Conservation (phyloP, 305 asterid genomes). For the Solanum hybrid region DNA sequence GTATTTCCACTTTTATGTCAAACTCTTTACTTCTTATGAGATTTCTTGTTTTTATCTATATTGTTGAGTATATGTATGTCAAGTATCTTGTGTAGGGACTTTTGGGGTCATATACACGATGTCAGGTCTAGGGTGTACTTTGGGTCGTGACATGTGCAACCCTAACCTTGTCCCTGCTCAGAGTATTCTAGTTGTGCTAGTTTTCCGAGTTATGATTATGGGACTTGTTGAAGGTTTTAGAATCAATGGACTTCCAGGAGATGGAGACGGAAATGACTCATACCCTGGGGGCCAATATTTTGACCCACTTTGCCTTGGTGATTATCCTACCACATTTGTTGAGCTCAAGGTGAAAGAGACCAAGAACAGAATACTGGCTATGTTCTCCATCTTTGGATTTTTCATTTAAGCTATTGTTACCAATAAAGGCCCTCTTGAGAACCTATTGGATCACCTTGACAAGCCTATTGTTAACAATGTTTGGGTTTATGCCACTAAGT, state of each 20-base stretch:
- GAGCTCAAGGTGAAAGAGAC: background rate
- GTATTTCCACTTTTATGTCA: background rate
- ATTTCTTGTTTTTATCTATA: background rate
- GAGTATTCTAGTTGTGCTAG: constrained; percentile 38
- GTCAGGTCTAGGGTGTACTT: background rate
- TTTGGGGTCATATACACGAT: background rate
- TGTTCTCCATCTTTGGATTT: background rate
- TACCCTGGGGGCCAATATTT: constrained; percentile 17
- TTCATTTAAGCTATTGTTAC: background rate
- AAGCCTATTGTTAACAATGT: background rate
- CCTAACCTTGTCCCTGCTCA: constrained; percentile 40
- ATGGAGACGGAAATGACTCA: constrained; percentile 8
- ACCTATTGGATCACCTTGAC: background rate
- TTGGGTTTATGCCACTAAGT: background rate
- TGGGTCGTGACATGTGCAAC: constrained; percentile 14
- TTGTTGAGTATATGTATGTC: background rate
- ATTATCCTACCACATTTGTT: background rate
- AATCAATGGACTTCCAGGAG: background rate
- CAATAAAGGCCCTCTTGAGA: background rate
- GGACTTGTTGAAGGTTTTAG: constrained; percentile 34
- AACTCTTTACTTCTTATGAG: background rate
- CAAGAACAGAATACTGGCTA: background rate
- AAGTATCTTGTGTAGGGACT: background rate
- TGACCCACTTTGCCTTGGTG: constrained; percentile 13
- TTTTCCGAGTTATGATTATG: constrained; percentile 34